These are phyloP conservation scores for Boletus pseudo-olivaceus DNA, from an alignment of 768 basidiomycete species.

Conservation along the genomic window DNA sequence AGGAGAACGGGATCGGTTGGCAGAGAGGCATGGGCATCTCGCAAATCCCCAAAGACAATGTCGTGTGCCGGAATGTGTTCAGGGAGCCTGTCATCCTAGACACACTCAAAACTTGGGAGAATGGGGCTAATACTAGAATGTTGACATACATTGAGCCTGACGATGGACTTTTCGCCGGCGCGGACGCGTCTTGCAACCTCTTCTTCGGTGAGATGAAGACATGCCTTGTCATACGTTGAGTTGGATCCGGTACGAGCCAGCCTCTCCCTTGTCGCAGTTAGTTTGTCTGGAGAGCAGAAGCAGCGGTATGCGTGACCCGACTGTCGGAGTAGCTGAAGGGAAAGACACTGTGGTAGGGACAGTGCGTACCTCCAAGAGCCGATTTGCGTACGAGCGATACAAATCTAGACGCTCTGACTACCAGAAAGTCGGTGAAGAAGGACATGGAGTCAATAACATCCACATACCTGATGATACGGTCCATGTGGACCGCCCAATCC, in stretches of 20 bases:
- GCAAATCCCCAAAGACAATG: conserved; percentile 71
- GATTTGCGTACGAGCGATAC: conserved; percentile 70
- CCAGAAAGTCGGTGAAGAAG: conserved; percentile 4
- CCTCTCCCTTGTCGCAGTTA: conserved; percentile 63
- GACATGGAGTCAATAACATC: neutral
- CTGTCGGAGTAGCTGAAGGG: conserved; percentile 36
- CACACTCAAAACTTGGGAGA: neutral
- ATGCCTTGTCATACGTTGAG: conserved; percentile 83
- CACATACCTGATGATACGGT: conserved; percentile 80
- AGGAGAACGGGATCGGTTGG: conserved; percentile 89
- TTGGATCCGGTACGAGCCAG: conserved; percentile 73
- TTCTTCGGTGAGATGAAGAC: conserved; percentile 82
- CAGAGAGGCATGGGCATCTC: conserved; percentile 72
- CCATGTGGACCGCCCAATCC: conserved; percentile 69
- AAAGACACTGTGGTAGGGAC: neutral
- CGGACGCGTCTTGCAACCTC: conserved; percentile 72
- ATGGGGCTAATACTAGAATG: neutral
- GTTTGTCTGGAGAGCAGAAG: conserved; percentile 78
- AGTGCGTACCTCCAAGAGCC: conserved; percentile 66
- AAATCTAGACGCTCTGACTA: conserved; percentile 88
- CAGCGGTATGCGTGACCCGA: conserved; percentile 90
- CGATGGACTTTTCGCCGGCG: conserved; percentile 73
- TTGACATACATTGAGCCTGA: conserved; percentile 82
- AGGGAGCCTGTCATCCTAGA: conserved; percentile 58
- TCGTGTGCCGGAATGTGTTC: conserved; percentile 51